Evolutionary conservation across 116 monocot species (phyloP).

Genomic region (Iris pallida): DNA sequence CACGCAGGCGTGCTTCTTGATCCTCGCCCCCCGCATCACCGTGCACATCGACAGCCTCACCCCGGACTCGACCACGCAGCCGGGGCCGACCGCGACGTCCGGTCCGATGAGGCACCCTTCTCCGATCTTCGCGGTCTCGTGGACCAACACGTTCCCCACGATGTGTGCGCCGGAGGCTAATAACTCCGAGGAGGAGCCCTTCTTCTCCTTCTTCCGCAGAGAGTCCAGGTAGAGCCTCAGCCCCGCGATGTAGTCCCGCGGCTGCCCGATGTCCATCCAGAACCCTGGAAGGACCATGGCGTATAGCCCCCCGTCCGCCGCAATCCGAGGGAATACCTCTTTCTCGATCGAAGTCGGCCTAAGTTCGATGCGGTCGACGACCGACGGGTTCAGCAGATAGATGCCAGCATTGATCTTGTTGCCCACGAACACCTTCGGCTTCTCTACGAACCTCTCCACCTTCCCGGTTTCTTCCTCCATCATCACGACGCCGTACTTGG

Average conservation of each 20-base stretch:
- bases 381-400: constrained; percentile 20
- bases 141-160: constrained; percentile 69
- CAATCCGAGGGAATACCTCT: constrained; percentile 18
- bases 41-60: constrained; percentile 35
- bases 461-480: constrained; percentile 13
- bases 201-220: constrained; percentile 6
- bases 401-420: constrained; percentile 28
- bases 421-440: constrained; percentile 18
- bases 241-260: constrained; percentile 16
- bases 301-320: constrained; percentile 2
- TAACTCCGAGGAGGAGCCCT: not conserved
- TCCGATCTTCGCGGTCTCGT: constrained; percentile 22
- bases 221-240: constrained; percentile 15
- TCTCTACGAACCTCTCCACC: constrained; percentile 19
- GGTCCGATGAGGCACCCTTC: constrained; percentile 23
- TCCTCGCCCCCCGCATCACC: constrained; percentile 30
- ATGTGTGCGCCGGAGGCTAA: constrained; percentile 24
- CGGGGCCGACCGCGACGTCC: constrained; percentile 16
- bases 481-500: constrained; percentile 19
- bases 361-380: constrained; percentile 13
- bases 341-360: constrained; percentile 18
- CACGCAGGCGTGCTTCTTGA: constrained; percentile 43
- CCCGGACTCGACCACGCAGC: constrained; percentile 18
- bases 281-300: constrained; percentile 23
- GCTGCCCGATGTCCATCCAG: constrained; percentile 30